Conservation (phyloP, 805 yeast species). For the Ogataea degrootiae region DNA sequence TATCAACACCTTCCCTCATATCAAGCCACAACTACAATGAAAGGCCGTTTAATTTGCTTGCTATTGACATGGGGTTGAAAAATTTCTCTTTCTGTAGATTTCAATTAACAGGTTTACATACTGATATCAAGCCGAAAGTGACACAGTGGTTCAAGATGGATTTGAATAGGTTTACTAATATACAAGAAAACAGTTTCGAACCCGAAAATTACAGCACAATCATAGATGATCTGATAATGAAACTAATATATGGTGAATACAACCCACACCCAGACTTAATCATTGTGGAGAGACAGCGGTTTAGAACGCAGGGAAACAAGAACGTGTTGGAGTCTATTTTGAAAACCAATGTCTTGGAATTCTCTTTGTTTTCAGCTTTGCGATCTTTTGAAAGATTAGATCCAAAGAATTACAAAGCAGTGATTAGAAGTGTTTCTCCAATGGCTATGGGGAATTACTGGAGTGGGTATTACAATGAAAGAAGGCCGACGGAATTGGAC, state of each 20-base stretch:
- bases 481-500: slow-evolving; percentile 2
- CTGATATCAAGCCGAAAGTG: slow-evolving; percentile 11
- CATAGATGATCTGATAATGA: slow-evolving; percentile 14
- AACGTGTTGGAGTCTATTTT: slow-evolving; percentile 47
- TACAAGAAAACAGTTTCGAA: slow-evolving; percentile 16
- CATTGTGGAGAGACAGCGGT: slow-evolving; percentile 53
- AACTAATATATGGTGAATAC: slow-evolving; percentile 10
- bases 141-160: slow-evolving; percentile 32
- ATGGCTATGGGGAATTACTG: slow-evolving; percentile 29
- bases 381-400: slow-evolving; percentile 8
- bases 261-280: slow-evolving; percentile 34
- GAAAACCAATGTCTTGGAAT: slow-evolving; percentile 50
- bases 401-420: slow-evolving; percentile 6
- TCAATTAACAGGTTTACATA: slow-evolving; percentile 1
- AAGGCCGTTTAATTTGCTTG: slow-evolving; percentile 18
- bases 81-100: slow-evolving; percentile 30
- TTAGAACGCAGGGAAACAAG: slow-evolving; percentile 43
- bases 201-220: slow-evolving; percentile 27
- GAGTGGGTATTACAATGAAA: slow-evolving; percentile 10
- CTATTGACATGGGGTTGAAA: slow-evolving; percentile 32
- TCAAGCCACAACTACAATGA: slow-evolving; percentile 1
- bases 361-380: slow-evolving; percentile 34
- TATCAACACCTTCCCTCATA: slow-evolving; percentile 5
- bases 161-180: slow-evolving; percentile 19
- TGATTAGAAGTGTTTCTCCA: slow-evolving; percentile 23